These are phyloP conservation scores for Aspergillus novofumigatus DNA, from an alignment of 2,329 filamentous ascomycete genomes.

Conservation along the genomic window DNA sequence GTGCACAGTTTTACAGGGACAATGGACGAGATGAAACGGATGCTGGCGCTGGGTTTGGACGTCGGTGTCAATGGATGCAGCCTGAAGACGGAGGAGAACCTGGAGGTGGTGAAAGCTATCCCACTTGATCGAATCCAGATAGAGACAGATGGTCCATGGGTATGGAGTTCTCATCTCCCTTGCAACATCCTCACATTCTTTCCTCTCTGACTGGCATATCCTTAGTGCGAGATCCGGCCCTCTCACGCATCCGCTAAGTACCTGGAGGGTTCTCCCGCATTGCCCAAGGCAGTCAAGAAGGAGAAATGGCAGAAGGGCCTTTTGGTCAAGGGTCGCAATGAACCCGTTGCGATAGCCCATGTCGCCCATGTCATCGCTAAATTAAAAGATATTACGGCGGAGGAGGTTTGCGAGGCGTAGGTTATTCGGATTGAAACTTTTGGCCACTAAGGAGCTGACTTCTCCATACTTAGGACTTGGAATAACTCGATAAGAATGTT, in stretches of 20 bases:
- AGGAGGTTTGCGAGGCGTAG: slow-evolving; percentile 78
- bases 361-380: slow-evolving; percentile 86
- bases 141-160: slow-evolving; percentile 93
- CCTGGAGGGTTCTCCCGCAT: slow-evolving; percentile 62
- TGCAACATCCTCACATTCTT: neutral
- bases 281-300: slow-evolving; percentile 87
- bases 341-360: slow-evolving; percentile 79
- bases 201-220: slow-evolving; percentile 1
- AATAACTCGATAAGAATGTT: slow-evolving; percentile 77
- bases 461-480: slow-evolving; percentile 56
- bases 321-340: slow-evolving; percentile 94
- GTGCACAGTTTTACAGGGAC: slow-evolving; percentile 96
- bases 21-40: slow-evolving; percentile 72
- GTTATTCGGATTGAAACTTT: slow-evolving; percentile 24
- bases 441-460: slow-evolving; percentile 18
- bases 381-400: slow-evolving; percentile 73
- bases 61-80: slow-evolving; percentile 97
- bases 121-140: slow-evolving; percentile 79
- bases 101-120: slow-evolving; percentile 75
- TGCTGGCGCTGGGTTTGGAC: slow-evolving; percentile 77
- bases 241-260: slow-evolving; percentile 81
- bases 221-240: slow-evolving; percentile 79
- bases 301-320: slow-evolving; percentile 84
- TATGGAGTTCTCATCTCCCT: slow-evolving; percentile 18
- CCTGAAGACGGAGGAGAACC: slow-evolving; percentile 89